Base-by-base conservation (phyloP, 495 filamentous ascomycete genomes). In the Saxispiralis lemnorum region DNA sequence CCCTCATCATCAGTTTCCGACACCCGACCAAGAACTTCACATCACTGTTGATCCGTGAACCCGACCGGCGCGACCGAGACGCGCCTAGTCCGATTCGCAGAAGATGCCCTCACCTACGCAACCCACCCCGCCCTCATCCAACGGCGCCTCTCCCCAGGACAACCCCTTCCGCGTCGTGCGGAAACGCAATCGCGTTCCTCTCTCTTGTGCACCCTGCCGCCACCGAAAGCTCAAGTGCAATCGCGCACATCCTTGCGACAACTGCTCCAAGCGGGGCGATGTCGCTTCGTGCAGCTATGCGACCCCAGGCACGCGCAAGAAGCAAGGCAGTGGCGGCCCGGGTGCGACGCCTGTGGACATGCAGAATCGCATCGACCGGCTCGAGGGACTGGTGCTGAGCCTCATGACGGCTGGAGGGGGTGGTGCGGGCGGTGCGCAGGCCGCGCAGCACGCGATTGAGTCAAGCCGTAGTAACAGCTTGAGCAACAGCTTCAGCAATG, bases 161-260 rank as follows among this genome's bases (percentile, higher is more conserved):
- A 79, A 87, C 53, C 38, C 36, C 14, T 95, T 80, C 54, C 76
- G 84, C 47, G 78, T 97, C 31, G 82, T 95, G 41, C 77, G 88
- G 50, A 93, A 93, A 64, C 75, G 89, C 57, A 99, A 99, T 52
- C 70, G 89, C 44, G 82, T 99, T 13, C 89, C 89, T 24, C 68
- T 99, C 33, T 94, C 86, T 35, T 99, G 89, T 59, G 89, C 75
- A 44, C 86, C 89, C 17, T 99, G 89, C 59, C 71, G 89, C 53
- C 79, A 86, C 56, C 75, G 89, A 69, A 97, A 97, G 89, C 63
- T 86, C 60, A 99, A 95, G 72, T 99, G 89, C 66, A 92, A 99
- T 59, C 81, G 89, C 52, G 71, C 72, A 38, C 70, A 84, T 49
- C 89, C 89, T 34, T 99, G 89, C 59, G 87, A 93, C 63, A 96